phyloP scores from a whole-genome alignment of 2,329 filamentous ascomycete species.

The Colletotrichum trifolii region DNA sequence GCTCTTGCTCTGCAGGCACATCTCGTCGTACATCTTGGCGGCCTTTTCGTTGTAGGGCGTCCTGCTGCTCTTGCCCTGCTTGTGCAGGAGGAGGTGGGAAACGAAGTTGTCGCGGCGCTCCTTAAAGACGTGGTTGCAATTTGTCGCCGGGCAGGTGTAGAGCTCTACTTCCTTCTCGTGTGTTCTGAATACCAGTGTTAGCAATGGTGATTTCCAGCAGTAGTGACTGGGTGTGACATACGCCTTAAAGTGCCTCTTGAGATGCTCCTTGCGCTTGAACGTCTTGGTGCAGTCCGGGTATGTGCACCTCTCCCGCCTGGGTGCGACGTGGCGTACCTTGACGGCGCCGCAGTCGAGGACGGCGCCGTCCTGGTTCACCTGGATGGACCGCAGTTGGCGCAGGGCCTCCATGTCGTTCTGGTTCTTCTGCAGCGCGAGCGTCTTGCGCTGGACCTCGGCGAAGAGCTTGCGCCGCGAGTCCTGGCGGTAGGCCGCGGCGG shows the following conservation, averaged over 20 bases:
- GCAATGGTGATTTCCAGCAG: neutral
- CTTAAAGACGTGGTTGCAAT: constrained; percentile 38
- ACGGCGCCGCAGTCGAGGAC: constrained; percentile 35
- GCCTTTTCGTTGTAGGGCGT: constrained; percentile 38
- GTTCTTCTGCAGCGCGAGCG: constrained; percentile 54
- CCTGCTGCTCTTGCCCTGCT: constrained; percentile 38
- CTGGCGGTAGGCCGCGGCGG: constrained; percentile 45
- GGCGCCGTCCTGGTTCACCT: constrained; percentile 34
- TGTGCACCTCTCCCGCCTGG: constrained; percentile 49
- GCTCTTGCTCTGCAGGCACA: constrained; percentile 38
- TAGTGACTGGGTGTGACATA: constrained; percentile 46
- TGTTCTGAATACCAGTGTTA: constrained; percentile 19
- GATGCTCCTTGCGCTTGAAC: constrained; percentile 65
- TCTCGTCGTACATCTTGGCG: constrained; percentile 36
- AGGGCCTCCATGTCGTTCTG: constrained; percentile 44
- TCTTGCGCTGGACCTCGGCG: constrained; percentile 57
- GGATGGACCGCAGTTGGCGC: constrained; percentile 33
- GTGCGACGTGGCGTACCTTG: constrained; percentile 38
- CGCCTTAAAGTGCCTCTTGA: constrained; percentile 66
- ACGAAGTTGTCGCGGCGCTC: constrained; percentile 40
- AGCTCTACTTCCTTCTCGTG: constrained; percentile 37
- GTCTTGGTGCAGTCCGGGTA: constrained; percentile 59
- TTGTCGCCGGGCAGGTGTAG: constrained; percentile 36
- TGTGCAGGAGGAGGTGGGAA: constrained; percentile 39
- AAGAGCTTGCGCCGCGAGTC: constrained; percentile 51